phyloP scores from a whole-genome alignment of 2,329 filamentous ascomycete genomes.

The Tolypocladium album region DNA sequence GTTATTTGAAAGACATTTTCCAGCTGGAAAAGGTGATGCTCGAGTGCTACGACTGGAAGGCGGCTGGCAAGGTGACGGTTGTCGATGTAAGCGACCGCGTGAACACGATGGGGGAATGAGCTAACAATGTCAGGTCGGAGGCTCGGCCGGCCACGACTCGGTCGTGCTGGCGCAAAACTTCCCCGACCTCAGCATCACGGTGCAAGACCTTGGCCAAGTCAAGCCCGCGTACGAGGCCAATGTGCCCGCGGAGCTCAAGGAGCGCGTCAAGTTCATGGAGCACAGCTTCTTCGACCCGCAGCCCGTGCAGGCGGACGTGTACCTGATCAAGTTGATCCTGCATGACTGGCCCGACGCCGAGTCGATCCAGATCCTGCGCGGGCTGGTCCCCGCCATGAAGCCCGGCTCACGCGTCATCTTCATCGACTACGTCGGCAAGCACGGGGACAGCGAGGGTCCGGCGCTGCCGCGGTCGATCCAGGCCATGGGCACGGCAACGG shows the following conservation, averaged over 20 bases:
- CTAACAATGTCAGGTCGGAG: conserved; percentile 22
- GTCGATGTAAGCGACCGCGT: conserved; percentile 26
- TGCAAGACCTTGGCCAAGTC: conserved; percentile 33
- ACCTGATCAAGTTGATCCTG: conserved; percentile 42
- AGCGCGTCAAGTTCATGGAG: conserved; percentile 22
- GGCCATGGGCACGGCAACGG: conserved; percentile 29
- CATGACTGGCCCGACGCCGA: conserved; percentile 44
- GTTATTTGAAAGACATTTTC: conserved; percentile 28
- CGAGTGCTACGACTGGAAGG: conserved; percentile 24
- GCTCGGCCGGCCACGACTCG: conserved; percentile 30
- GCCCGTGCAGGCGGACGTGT: conserved; percentile 31
- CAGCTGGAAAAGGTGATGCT: conserved; percentile 21
- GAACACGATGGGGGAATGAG: not conserved
- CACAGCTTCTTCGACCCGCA: conserved; percentile 30
- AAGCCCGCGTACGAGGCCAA: conserved; percentile 22
- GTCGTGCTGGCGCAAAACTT: conserved; percentile 28
- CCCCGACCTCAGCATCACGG: conserved; percentile 28
- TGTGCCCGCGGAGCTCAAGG: conserved; percentile 19
- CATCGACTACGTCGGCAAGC: conserved; percentile 27
- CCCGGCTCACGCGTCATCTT: conserved; percentile 28
- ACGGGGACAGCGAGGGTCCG: conserved; percentile 11
- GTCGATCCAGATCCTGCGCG: conserved; percentile 26
- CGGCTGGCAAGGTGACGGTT: conserved; percentile 21
- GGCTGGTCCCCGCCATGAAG: conserved; percentile 31
- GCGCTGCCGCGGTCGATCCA: conserved; percentile 22